Base-by-base conservation (phyloP, 2,329 filamentous ascomycete species). In the Trichothecium roseum region DNA sequence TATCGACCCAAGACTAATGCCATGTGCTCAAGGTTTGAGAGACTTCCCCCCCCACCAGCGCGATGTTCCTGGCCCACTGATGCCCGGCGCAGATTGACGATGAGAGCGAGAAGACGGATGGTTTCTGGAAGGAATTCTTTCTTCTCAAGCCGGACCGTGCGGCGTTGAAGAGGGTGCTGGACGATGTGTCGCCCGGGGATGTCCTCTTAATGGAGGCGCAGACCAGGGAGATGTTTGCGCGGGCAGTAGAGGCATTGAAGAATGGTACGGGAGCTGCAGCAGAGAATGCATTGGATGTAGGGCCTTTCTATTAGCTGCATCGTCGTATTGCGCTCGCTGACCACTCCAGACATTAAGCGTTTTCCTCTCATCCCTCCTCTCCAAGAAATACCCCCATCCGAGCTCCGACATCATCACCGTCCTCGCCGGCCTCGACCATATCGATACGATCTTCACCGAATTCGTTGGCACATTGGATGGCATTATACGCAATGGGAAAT, bases 61-160 rank as follows among this genome's bases (percentile, higher is more conserved):
- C 48, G 34, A 18, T 42, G 39, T 45, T 37, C 32, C 46, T 40
- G 32, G 16, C 34, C 36, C 38, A 40, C 50, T 45, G 49, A 49
- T 57, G 51, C 59, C 45, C 40, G 41, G 43, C 31, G 35, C 55
- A 83, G 62, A 75, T 81, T 44, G 72, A 78, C 37, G 71, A 82
- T 41, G 72, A 76, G 39, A 59, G 66, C 35, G 81, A 87, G 18
- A 81, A 81, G 42, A 74, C 84, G 1, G 86, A 94, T 41, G 89
- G 87, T 30, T 98, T 95, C 63, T 98, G 91, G 91, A 73, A 77
- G 45, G 91, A 95, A 60, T 87, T 98, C 62, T 98, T 98, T 57
- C 72, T 98, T 27, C 69, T 95, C 39, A 79, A 78, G 43, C 88
- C 89, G 16, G 86, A 95, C 53, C 71, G 75, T 37, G 56, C 67